Base-by-base conservation (phyloP, 2,329 filamentous ascomycete genomes). In the Biscogniauxia sp. region DNA sequence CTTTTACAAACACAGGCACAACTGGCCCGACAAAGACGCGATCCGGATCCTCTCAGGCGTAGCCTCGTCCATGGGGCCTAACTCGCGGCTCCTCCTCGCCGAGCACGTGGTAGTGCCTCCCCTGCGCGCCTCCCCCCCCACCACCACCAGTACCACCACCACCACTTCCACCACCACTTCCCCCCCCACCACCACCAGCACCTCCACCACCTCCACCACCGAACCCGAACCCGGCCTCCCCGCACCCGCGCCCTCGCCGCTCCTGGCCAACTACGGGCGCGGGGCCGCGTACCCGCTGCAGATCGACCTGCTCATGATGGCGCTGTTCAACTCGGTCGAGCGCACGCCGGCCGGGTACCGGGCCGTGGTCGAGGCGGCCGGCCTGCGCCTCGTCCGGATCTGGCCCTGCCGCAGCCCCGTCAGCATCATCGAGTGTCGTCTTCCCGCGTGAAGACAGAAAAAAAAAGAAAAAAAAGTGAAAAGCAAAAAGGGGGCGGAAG, bases 11-110 rank as follows among this genome's bases (percentile, higher is more conserved):
- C 9, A 6, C 9, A 52, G 51, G 1, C 64, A 66, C 28, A 62
- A 66, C 20, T 66, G 64, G 64, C 58, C 64, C 45, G 64, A 66
- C 23, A 62, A 59, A 11, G 60, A 63, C 41, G 59, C 59, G 26
- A 51, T 58, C 25, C 60, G 49, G 19, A 64, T 66, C 45, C 64
- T 66, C 49, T 41, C 53, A 19, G 61, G 51, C 11, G 58, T 54
- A 13, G 61, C 62, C 37, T 54, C 60, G 23, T 61, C 64, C 15
- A 66, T 66, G 64, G 56, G 59, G 3, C 57, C 60, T 11, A 1
- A 1, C 9, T 52, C 51, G 11, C 51, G 51, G 2, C 2, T 52
- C 13, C 23, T 52, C 20, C 19, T 52, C 51, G 51, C 51, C 51
- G 51, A 52, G 19, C 51, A 20, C 20, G 51, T 52, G n/a, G 13